Evolutionary conservation across 2,329 filamentous ascomycete genomes (phyloP).

Genomic region (Trichoderma guizhouense): DNA sequence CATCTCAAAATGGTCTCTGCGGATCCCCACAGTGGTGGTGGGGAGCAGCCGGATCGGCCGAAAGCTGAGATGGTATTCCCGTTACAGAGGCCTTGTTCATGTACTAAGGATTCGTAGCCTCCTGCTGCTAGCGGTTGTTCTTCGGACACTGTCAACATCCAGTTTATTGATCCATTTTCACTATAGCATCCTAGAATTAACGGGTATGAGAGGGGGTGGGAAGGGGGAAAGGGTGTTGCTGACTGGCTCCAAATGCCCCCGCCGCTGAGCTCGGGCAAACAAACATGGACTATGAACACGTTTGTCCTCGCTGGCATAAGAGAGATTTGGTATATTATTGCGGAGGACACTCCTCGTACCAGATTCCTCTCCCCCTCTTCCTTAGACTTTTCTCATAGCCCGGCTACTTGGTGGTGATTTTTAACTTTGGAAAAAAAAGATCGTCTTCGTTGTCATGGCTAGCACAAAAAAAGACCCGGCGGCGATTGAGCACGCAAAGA

Average conservation of each 20-base stretch:
- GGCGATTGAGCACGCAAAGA: conserved; percentile 44
- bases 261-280: conserved; percentile 11
- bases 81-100: not conserved
- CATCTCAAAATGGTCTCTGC: not conserved
- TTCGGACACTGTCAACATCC: not conserved
- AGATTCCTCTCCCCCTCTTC: not conserved
- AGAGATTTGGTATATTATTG: conserved; percentile 5
- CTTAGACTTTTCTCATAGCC: not conserved
- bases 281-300: conserved; percentile 9
- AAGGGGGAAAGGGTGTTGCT: conserved; percentile 5
- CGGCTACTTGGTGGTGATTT: not conserved
- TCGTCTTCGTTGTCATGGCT: conserved; percentile 26
- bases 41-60: conserved; percentile 7
- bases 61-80: conserved; percentile 12
- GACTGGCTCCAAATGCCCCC: conserved; percentile 9
- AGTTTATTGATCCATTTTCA: conserved; percentile 7
- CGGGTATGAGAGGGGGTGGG: not conserved
- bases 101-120: not conserved
- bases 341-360: not conserved
- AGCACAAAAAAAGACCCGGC: conserved; percentile 37
- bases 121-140: conserved; percentile 3
- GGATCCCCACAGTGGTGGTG: not conserved
- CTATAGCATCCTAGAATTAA: not conserved
- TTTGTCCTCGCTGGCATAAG: conserved; percentile 1
- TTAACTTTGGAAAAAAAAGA: not conserved